Conservation (phyloP, 345 rosid species). For the Anacardium occidentale region DNA sequence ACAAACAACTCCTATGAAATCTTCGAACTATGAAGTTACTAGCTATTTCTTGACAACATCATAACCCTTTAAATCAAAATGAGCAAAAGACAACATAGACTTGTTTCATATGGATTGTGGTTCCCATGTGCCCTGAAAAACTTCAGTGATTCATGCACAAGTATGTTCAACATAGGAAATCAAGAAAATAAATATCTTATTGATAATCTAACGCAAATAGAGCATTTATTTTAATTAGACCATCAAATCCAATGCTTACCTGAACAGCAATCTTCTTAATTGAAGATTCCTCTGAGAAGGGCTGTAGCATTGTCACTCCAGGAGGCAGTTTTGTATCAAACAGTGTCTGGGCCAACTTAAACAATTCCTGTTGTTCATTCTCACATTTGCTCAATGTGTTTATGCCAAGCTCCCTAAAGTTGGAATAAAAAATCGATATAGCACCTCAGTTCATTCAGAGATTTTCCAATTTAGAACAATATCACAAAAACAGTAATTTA, state of each 20-base stretch:
- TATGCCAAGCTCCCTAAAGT: conserved; percentile 79
- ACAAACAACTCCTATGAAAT: background rate
- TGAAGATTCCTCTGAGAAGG: conserved; percentile 80
- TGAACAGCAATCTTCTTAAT: conserved; percentile 70
- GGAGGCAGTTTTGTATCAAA: conserved; percentile 87
- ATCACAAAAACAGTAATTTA: background rate
- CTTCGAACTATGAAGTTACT: background rate
- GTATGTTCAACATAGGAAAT: background rate
- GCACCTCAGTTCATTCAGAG: conserved; percentile 3
- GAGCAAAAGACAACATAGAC: background rate
- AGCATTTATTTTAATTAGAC: background rate
- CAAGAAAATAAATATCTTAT: background rate
- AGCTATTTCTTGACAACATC: background rate
- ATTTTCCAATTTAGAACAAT: background rate
- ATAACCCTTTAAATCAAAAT: background rate
- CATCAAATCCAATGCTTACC: conserved; percentile 37
- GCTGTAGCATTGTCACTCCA: conserved; percentile 77
- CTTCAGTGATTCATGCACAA: background rate
- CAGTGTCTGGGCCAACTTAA: conserved; percentile 75
- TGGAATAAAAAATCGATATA: conserved; percentile 1
- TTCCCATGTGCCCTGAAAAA: background rate
- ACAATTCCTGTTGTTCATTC: conserved; percentile 68
- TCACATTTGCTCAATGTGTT: conserved; percentile 54
- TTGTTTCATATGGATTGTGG: background rate
- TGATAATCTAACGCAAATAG: no score